phyloP scores from a whole-genome alignment of 495 filamentous ascomycete species.

The Podospora fimiseda region DNA sequence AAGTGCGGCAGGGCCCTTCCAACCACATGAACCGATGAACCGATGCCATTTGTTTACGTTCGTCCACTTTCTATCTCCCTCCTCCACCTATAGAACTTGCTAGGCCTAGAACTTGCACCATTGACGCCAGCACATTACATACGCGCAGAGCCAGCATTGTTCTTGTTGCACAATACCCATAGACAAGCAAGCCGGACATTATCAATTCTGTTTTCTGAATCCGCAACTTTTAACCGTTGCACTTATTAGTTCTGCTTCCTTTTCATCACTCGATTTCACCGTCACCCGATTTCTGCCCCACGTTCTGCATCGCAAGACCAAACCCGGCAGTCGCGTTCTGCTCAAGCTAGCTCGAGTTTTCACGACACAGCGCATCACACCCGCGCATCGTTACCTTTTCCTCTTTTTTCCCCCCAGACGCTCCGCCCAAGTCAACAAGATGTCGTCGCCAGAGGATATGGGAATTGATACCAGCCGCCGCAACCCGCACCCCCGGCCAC shows the following conservation, averaged over 20 bases:
- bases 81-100: constrained; percentile 5
- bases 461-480: constrained; percentile 77
- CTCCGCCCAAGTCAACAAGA: constrained; percentile 3
- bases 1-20: constrained; percentile 8
- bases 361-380: too few species aligned
- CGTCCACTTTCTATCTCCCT: constrained; percentile 8
- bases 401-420: not conserved
- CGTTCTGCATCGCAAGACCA: not conserved
- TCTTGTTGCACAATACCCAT: not conserved
- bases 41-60: constrained; percentile 19
- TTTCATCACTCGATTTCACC: not conserved
- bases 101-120: too few species aligned
- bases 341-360: not conserved
- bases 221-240: too few species aligned
- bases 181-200: not conserved
- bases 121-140: too few species aligned
- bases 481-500: constrained; percentile 73
- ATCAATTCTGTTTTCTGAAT: too few species aligned
- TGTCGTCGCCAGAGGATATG: constrained; percentile 26
- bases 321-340: not conserved
- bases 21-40: constrained; percentile 11
- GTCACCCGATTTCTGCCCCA: constrained; percentile 7
- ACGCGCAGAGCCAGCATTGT: constrained; percentile 2
- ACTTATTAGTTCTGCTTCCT: not conserved
- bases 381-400: not conserved